Base-by-base conservation (phyloP, 495 filamentous ascomycete genomes). In the Eremomyces bilateralis region DNA sequence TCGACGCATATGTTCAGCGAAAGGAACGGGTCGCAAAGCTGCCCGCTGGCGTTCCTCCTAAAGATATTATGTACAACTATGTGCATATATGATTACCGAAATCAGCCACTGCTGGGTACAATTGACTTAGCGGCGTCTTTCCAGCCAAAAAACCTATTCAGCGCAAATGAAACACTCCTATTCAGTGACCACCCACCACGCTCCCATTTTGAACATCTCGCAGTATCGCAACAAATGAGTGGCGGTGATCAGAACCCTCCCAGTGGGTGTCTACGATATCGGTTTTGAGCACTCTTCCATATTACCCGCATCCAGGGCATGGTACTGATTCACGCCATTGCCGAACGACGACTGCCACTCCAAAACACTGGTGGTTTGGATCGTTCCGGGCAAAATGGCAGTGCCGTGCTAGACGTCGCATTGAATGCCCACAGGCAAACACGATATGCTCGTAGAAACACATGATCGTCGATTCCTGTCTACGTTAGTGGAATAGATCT, bases 301-400 rank as follows among this genome's bases (percentile, higher is more conserved):
- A 27, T 6, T 27, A 8, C 24, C 24, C 6, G 24, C n/a, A n/a
- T n/a, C n/a, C n/a, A n/a, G n/a, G n/a, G n/a, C n/a, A n/a, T n/a
- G n/a, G n/a, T n/a, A n/a, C n/a, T n/a, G n/a, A n/a, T n/a, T n/a
- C n/a, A n/a, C n/a, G n/a, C n/a, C n/a, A n/a, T n/a, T n/a, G n/a
- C n/a, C n/a, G n/a, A n/a, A n/a, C n/a, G 31, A 72, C 56, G 30
- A 61, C 64, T 51, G 48, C 53, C 5, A 48, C 68, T 4, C 67
- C 58, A 40, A 61, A 64, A 45, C 75, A 80, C 35, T 63, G 50
- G 44, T 78, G 71, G 31, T 61, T 52, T 1, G 67, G 64, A 44
- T 77, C 65, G 49, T 72, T 74, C 19, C 75, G 65, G 4, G 74
- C 72, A 36, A 63, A 65, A 48, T 81, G 74, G 53, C 76, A 81